Conservation (phyloP, 2,329 filamentous ascomycete genomes). For the Penicillium hordei region DNA sequence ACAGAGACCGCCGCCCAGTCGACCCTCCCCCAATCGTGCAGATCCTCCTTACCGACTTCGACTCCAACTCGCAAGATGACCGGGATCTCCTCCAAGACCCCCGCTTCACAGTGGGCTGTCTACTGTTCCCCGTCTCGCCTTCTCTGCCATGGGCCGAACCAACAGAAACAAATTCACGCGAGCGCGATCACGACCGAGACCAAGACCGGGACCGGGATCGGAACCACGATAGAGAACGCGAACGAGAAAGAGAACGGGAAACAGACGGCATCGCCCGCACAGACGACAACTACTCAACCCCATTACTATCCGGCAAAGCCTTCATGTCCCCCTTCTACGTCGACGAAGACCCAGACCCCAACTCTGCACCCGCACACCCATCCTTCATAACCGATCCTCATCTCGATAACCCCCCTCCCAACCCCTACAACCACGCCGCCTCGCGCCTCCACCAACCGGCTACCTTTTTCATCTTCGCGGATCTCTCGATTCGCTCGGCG, state of each 20-base stretch:
- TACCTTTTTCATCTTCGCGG: conserved; percentile 50
- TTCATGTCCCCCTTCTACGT: conserved; percentile 47
- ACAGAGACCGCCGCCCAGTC: conserved; percentile 48
- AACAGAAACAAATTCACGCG: conserved; percentile 16
- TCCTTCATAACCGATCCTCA: conserved; percentile 13
- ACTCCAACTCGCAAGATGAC: conserved; percentile 40
- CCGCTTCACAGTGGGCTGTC: conserved; percentile 46
- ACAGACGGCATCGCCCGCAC: conserved; percentile 19
- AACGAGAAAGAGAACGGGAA: conserved; percentile 11
- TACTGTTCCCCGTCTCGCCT: conserved; percentile 39
- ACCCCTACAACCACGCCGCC: conserved; percentile 11
- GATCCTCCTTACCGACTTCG: conserved; percentile 47
- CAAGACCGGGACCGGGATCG: conserved; percentile 14
- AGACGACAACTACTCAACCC: conserved; percentile 27
- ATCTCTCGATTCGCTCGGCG: conserved; percentile 48
- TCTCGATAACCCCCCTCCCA: conserved; percentile 1
- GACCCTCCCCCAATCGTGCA: conserved; percentile 51
- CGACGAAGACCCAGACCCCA: conserved; percentile 45
- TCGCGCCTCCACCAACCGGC: conserved; percentile 33
- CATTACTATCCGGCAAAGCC: conserved; percentile 40
- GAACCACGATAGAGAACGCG: neutral
- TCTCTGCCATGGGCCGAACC: conserved; percentile 13
- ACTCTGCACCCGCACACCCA: conserved; percentile 42
- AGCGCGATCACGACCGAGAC: conserved; percentile 2
- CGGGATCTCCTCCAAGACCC: conserved; percentile 40